phyloP scores from a whole-genome alignment of 805 yeast species.

The Naumovozyma dairenensis region DNA sequence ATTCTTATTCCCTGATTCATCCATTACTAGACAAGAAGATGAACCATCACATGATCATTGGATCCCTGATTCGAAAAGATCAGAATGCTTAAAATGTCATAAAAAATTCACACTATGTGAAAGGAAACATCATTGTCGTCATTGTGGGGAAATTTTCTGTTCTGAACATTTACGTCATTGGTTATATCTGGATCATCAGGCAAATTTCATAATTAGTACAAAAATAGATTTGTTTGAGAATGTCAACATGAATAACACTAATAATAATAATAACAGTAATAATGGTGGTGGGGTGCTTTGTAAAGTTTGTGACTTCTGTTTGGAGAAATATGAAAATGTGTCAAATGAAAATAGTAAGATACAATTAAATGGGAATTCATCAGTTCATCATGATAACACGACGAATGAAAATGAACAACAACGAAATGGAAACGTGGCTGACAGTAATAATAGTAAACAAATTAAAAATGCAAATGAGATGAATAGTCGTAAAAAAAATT shows the following conservation, averaged over 20 bases:
- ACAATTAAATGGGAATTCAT: no score
- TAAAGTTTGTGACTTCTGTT: slow-evolving; percentile 63
- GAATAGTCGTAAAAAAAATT: no score
- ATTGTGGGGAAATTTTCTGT: slow-evolving; percentile 76
- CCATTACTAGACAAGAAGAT: slow-evolving; percentile 2
- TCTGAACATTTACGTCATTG: slow-evolving; percentile 53
- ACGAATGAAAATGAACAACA: slow-evolving; percentile 2
- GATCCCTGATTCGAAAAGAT: slow-evolving; percentile 60
- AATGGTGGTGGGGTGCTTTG: slow-evolving; percentile 43
- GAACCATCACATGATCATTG: slow-evolving; percentile 55
- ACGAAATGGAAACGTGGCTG: slow-evolving; percentile 3
- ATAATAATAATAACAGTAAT: background rate
- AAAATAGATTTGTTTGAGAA: no score
- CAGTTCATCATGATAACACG: no score
- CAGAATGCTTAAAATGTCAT: slow-evolving; percentile 59
- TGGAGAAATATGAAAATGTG: slow-evolving; percentile 47
- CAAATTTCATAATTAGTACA: slow-evolving; percentile 56
- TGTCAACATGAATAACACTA: no score
- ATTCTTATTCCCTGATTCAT: background rate
- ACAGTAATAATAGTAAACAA: background rate
- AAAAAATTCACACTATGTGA: slow-evolving; percentile 66
- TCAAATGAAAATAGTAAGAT: slow-evolving; percentile 4
- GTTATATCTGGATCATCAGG: slow-evolving; percentile 45
- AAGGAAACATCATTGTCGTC: slow-evolving; percentile 75
- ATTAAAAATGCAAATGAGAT: background rate